Conservation (phyloP, 2,329 filamentous ascomycete genomes). For the Zopfia rhizophila region DNA sequence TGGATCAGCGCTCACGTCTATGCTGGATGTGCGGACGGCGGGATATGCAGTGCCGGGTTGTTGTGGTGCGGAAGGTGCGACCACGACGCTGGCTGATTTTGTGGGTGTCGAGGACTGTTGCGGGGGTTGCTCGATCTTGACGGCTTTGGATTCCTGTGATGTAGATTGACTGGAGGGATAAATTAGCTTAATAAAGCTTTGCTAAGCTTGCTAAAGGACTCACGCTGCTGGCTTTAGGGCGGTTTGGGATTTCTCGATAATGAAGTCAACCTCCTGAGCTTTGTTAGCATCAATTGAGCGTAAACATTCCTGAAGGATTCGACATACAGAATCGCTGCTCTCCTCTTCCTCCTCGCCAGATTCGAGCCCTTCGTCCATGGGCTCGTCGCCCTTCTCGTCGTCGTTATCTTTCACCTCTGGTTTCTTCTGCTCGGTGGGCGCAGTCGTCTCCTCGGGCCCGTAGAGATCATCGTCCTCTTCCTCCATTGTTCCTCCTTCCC, state of each 20-base stretch:
- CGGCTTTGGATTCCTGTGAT: constrained; percentile 45
- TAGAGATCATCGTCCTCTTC: constrained; percentile 66
- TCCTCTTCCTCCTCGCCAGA: constrained; percentile 59
- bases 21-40: constrained; percentile 76
- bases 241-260: constrained; percentile 59
- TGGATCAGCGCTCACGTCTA: constrained; percentile 87
- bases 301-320: neutral
- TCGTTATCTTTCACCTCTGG: constrained; percentile 37
- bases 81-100: constrained; percentile 24
- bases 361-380: constrained; percentile 57
- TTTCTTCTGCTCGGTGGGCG: constrained; percentile 31
- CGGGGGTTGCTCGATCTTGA: constrained; percentile 49
- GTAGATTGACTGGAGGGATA: constrained; percentile 26
- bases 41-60: constrained; percentile 61
- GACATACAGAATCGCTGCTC: constrained; percentile 56
- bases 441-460: constrained; percentile 45
- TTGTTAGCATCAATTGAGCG: constrained; percentile 35
- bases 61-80: constrained; percentile 19
- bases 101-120: constrained; percentile 32
- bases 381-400: constrained; percentile 52
- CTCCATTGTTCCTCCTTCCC: constrained; percentile 52
- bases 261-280: constrained; percentile 63
- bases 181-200: constrained; percentile 28
- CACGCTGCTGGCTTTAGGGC: constrained; percentile 51
- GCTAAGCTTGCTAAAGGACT: constrained; percentile 12